Evolutionary conservation across 176 grass and related monocot species (phyloP).

Genomic region (Rhynchospora tenuis): DNA sequence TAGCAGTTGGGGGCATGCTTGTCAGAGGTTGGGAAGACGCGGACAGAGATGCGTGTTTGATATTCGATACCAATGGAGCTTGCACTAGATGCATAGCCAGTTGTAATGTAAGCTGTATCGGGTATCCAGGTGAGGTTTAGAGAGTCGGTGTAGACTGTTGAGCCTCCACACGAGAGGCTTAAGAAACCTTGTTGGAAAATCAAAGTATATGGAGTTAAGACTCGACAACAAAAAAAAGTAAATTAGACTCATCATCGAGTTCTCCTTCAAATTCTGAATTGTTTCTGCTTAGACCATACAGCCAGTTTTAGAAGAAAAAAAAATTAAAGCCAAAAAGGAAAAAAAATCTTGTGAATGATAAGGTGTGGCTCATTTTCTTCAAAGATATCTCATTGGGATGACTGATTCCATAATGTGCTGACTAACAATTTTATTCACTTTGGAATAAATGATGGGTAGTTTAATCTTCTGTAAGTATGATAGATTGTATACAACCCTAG

Average conservation of each 20-base stretch:
- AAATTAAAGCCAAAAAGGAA: not conserved
- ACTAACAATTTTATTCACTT: not conserved
- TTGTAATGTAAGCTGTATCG: slow-evolving; percentile 13
- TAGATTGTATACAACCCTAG: not conserved
- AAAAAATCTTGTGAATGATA: not conserved
- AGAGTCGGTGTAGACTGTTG: slow-evolving; percentile 26
- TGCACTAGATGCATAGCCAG: slow-evolving; percentile 16
- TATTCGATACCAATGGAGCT: not conserved
- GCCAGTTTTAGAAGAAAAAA: not conserved
- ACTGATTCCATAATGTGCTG: not conserved
- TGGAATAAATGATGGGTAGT: not conserved
- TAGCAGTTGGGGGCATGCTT: slow-evolving; percentile 11
- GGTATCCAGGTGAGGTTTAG: slow-evolving; percentile 29
- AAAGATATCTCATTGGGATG: not conserved
- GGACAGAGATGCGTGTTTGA: not conserved
- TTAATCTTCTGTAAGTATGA: not conserved
- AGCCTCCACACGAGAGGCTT: slow-evolving; percentile 37
- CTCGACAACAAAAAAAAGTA: not conserved
- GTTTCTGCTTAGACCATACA: not conserved
- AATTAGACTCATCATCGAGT: not conserved
- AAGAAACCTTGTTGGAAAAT: slow-evolving; percentile 25
- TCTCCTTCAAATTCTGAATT: not conserved
- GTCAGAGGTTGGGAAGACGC: slow-evolving; percentile 24
- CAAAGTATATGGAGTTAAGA: not conserved
- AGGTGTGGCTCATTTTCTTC: not conserved